Evolutionary conservation across 2,329 filamentous ascomycete species (phyloP), one percentile per base, ranked within the genome.

Genomic region (Penicillium sp.): DNA sequence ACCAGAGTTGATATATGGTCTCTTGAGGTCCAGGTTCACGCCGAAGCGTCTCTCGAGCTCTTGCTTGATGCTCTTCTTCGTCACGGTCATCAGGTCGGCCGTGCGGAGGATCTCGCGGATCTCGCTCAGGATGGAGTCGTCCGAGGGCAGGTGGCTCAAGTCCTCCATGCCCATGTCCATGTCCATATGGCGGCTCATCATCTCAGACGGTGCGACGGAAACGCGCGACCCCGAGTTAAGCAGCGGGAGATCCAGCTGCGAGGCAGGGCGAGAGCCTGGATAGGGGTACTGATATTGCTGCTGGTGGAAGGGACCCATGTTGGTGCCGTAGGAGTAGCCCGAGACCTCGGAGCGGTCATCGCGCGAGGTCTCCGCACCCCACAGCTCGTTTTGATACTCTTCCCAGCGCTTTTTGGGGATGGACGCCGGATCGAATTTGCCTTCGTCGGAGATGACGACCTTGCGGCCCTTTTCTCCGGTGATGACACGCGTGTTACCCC

Each of bases 391-490:
- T 74, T 99, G 94, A 72, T 97, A 99, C 66, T 99, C 94, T 72
- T 99, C 94, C 94, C 94, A 99, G 80, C 89, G 94, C 86, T 97
- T 99, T 76, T 90, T 89, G 18, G 94, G 94, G 61, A 99, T 97
- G 33, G 86, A 89, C 42, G 82, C 80, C 13, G 94, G 92, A 68
- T 99, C 94, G 68, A 97, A 99, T 73, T 96, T 96, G 78, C 94
- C 94, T 76, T 99, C 94, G 70, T 99, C 94, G 1, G 91, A 90
- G 60, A 99, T 87, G 63, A 99, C 84, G 56, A 97, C 79, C 79
- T 96, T 92, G 70, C 90, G 87, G 58, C 94, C 94, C 72, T 87
- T 87, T 70, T 99, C 94, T 69, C 94, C 94, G 7, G 89, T 94
- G 58, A 99, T 91, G 51, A 99, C 84, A 84, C 94, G 92, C 36